phyloP scores from a whole-genome alignment of 108 stramenopile genomes.

The Fistulifera solaris region DNA sequence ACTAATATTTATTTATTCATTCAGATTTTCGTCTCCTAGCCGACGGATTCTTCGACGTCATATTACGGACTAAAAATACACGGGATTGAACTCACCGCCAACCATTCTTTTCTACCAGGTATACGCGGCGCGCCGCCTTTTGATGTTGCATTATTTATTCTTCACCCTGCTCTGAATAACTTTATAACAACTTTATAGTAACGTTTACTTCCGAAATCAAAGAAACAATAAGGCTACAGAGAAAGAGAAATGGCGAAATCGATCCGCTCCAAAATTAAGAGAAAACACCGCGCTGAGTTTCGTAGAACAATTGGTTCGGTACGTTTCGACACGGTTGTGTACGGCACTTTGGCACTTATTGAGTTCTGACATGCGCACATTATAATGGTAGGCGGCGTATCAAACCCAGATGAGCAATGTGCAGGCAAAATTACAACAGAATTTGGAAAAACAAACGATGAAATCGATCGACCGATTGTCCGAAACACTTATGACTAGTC shows the following conservation, averaged over 20 bases:
- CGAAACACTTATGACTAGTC: constrained; percentile 24
- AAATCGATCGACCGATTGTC: constrained; percentile 59
- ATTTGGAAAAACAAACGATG: constrained; percentile 32
- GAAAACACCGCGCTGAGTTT: constrained; percentile 72
- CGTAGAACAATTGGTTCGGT: constrained; percentile 71
- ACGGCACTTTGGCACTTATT: not conserved
- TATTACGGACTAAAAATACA: no score
- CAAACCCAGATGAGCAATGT: constrained; percentile 48
- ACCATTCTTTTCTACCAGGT: not conserved
- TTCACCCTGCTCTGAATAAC: no score
- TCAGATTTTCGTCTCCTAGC: no score
- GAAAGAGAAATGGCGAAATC: constrained; percentile 64
- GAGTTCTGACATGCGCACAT: not conserved
- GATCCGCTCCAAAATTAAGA: constrained; percentile 71
- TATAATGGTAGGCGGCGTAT: constrained; percentile 34
- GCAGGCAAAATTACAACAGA: constrained; percentile 47
- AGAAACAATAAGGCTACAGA: no score
- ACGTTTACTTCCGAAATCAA: no score
- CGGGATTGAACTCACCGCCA: no score
- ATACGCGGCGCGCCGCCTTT: not conserved
- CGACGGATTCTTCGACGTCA: no score
- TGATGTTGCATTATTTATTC: not conserved
- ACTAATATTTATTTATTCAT: no score
- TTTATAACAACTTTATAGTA: no score
- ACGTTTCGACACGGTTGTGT: constrained; percentile 13